phyloP scores from a whole-genome alignment of 441 rosid genomes.

The Gossypium schwendimanii region DNA sequence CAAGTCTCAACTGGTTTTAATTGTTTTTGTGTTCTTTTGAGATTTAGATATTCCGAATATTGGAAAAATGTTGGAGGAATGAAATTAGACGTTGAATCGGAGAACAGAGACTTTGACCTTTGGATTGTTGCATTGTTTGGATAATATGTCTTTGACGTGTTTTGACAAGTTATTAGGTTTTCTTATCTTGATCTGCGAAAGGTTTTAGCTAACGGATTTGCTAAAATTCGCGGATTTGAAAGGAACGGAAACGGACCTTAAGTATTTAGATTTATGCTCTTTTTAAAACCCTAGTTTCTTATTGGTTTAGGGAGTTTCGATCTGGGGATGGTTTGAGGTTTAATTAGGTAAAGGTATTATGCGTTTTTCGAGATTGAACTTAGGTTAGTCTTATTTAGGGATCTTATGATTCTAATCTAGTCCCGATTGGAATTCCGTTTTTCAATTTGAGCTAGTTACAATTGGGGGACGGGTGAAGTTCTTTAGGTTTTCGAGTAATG shows the following conservation, averaged over 20 bases:
- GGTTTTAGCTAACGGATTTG: background rate
- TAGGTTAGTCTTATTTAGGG: slow-evolving; percentile 2
- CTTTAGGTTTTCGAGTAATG: background rate
- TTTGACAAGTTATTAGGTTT: background rate
- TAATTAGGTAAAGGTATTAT: slow-evolving; percentile 5
- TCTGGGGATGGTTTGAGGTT: slow-evolving; percentile 16
- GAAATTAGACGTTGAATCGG: slow-evolving; percentile 5
- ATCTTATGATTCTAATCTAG: slow-evolving; percentile 12
- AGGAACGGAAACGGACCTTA: background rate
- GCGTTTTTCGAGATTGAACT: background rate
- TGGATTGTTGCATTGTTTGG: slow-evolving; percentile 9
- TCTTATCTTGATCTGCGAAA: slow-evolving; percentile 12
- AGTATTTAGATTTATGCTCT: background rate
- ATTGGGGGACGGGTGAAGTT: background rate
- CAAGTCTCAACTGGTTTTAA: background rate
- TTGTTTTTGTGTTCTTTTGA: background rate
- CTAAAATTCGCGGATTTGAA: background rate
- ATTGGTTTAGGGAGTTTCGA: slow-evolving; percentile 18
- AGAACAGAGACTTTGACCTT: slow-evolving; percentile 15
- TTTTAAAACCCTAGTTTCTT: slow-evolving; percentile 18
- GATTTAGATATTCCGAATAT: slow-evolving; percentile 1
- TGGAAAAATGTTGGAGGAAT: slow-evolving; percentile 5
- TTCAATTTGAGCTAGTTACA: background rate
- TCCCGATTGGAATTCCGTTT: background rate
- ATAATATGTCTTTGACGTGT: background rate